Conservation (phyloP, 495 filamentous ascomycete species). For the Baudoinia panamericana region DNA sequence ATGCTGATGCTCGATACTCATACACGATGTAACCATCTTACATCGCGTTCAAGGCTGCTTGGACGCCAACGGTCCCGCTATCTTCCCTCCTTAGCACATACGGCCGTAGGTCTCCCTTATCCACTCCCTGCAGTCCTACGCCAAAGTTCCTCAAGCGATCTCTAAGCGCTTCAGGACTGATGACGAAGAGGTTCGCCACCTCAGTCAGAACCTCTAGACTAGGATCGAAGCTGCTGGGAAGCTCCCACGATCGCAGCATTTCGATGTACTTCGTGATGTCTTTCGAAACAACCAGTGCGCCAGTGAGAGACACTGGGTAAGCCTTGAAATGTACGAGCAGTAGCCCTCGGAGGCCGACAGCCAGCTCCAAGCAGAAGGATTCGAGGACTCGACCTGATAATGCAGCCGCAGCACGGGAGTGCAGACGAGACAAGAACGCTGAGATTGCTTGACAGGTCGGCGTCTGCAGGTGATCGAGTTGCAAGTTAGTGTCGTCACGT, state of each 20-base stretch:
- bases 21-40: constrained; percentile 6
- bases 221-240: constrained; percentile 60
- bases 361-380: constrained; percentile 72
- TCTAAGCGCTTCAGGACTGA: constrained; percentile 74
- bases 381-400: constrained; percentile 63
- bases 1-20: too few species aligned
- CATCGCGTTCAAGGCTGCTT: constrained; percentile 51
- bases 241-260: constrained; percentile 53
- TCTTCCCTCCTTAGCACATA: constrained; percentile 78
- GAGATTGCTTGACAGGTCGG: constrained; percentile 68
- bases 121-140: constrained; percentile 40
- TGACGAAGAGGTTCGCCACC: constrained; percentile 93
- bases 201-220: constrained; percentile 72
- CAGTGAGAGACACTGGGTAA: constrained; percentile 79
- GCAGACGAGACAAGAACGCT: constrained; percentile 57
- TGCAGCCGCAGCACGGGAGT: constrained; percentile 46
- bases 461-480: constrained; percentile 74
- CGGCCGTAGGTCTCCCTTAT: constrained; percentile 57
- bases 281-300: constrained; percentile 88
- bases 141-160: constrained; percentile 55
- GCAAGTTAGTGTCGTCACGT: constrained; percentile 59
- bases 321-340: constrained; percentile 89
- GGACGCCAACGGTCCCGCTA: constrained; percentile 62
- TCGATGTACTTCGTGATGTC: constrained; percentile 86
- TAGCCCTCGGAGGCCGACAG: constrained; percentile 57